phyloP scores from a whole-genome alignment of 2,329 filamentous ascomycete species.

The Clarireedia hainanense region DNA sequence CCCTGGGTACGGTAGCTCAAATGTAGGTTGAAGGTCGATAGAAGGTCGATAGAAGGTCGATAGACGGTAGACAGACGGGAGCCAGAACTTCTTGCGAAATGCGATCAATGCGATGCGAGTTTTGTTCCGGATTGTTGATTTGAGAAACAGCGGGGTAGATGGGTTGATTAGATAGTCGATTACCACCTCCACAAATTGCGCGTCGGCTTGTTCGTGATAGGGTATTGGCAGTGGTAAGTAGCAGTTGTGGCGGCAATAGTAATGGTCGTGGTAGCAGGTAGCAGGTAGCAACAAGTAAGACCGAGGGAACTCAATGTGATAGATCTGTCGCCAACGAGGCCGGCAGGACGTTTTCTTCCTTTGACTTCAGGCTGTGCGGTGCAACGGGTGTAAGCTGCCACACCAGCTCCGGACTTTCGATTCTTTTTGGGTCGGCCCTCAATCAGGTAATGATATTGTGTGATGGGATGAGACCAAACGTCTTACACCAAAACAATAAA shows the following conservation, averaged over 20 bases:
- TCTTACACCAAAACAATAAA: slow-evolving; percentile 1
- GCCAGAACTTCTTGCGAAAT: not conserved
- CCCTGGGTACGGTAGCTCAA: not conserved
- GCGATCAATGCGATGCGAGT: not conserved
- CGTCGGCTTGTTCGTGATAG: not conserved
- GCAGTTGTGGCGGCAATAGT: not conserved
- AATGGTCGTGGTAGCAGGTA: not conserved
- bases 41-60: too few species aligned
- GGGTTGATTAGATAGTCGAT: not conserved
- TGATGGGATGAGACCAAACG: not conserved
- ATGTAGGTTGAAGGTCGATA: not conserved
- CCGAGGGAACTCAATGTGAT: slow-evolving; percentile 1
- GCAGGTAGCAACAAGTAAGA: not conserved
- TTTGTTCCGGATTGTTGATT: not conserved
- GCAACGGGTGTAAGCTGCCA: slow-evolving; percentile 5
- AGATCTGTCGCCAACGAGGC: slow-evolving; percentile 8
- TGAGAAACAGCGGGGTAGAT: slow-evolving; percentile 3
- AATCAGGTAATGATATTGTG: slow-evolving; percentile 3
- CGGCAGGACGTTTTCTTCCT: not conserved
- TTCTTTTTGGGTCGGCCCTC: not conserved
- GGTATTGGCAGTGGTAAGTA: too few species aligned
- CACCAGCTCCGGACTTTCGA: not conserved
- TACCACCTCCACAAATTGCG: not conserved
- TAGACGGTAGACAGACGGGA: not conserved
- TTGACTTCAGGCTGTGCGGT: slow-evolving; percentile 7